Conservation (phyloP, 768 basidiomycete genomes). For the Russula griseocarnosa region DNA sequence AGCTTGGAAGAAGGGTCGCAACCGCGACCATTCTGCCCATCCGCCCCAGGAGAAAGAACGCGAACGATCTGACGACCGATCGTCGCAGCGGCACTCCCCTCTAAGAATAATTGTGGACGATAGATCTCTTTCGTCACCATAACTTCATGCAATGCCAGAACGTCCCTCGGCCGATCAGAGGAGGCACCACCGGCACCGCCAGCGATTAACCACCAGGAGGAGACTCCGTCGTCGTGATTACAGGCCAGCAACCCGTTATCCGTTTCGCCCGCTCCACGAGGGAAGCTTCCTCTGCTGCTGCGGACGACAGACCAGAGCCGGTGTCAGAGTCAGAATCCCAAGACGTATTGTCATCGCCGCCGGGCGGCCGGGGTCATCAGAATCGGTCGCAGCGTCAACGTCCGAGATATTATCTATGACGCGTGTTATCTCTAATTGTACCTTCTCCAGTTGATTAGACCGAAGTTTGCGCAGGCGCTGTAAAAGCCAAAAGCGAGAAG, state of each 20-base stretch:
- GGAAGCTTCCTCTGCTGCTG: neutral
- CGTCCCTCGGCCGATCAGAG: neutral
- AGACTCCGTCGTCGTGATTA: neutral
- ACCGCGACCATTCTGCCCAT: neutral
- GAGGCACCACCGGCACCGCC: neutral
- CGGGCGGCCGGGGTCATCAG: too few species aligned
- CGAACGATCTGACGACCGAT: neutral
- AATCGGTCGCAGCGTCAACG: neutral
- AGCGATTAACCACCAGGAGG: neutral
- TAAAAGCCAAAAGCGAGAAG: neutral
- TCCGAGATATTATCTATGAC: neutral
- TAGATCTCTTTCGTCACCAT: neutral
- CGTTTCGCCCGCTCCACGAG: neutral
- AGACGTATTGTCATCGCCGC: neutral
- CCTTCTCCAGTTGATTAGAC: neutral
- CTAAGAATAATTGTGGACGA: neutral
- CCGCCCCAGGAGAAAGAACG: neutral
- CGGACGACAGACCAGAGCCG: neutral
- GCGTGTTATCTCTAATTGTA: constrained; percentile 1
- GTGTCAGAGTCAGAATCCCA: too few species aligned
- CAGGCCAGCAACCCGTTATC: neutral
- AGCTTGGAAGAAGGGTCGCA: too few species aligned
- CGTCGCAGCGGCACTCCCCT: neutral
- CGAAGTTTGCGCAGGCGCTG: neutral
- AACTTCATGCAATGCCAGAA: constrained; percentile 5